Evolutionary conservation across 2,329 filamentous ascomycete genomes (phyloP).

Genomic region (Colletotrichum gigasporum): DNA sequence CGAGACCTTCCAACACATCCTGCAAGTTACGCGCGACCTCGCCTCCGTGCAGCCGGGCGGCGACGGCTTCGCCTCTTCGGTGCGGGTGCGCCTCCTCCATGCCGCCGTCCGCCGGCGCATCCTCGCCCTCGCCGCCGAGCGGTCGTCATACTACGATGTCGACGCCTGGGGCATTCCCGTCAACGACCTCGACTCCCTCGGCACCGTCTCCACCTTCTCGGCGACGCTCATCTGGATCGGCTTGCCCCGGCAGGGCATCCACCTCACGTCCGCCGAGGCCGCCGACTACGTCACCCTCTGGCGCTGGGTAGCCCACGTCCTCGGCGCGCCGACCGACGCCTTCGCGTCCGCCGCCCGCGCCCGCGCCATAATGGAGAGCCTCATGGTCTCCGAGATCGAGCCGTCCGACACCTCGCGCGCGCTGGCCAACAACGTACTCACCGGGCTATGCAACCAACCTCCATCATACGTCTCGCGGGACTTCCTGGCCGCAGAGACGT

Average conservation of each 20-base stretch:
- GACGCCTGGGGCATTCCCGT: slow-evolving; percentile 70
- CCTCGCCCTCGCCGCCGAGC: slow-evolving; percentile 60
- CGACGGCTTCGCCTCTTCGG: slow-evolving; percentile 66
- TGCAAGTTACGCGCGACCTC: slow-evolving; percentile 74
- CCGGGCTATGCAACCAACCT: slow-evolving; percentile 70
- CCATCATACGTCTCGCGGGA: slow-evolving; percentile 72
- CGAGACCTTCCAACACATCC: slow-evolving; percentile 80
- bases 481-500: slow-evolving; percentile 73
- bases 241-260: slow-evolving; percentile 78
- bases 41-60: slow-evolving; percentile 75
- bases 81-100: slow-evolving; percentile 73
- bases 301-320: slow-evolving; percentile 77
- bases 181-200: slow-evolving; percentile 79
- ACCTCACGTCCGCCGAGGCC: slow-evolving; percentile 68
- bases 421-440: slow-evolving; percentile 80
- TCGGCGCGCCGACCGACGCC: slow-evolving; percentile 72
- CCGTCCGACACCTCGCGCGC: slow-evolving; percentile 70
- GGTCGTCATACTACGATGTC: slow-evolving; percentile 69
- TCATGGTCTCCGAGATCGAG: slow-evolving; percentile 72
- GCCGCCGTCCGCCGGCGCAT: slow-evolving; percentile 71
- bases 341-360: slow-evolving; percentile 66
- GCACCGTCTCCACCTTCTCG: slow-evolving; percentile 77
- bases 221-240: slow-evolving; percentile 73
- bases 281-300: slow-evolving; percentile 78
- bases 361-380: slow-evolving; percentile 72